Conservation (phyloP, 768 basidiomycete species). For the Amyloporia xantha region DNA sequence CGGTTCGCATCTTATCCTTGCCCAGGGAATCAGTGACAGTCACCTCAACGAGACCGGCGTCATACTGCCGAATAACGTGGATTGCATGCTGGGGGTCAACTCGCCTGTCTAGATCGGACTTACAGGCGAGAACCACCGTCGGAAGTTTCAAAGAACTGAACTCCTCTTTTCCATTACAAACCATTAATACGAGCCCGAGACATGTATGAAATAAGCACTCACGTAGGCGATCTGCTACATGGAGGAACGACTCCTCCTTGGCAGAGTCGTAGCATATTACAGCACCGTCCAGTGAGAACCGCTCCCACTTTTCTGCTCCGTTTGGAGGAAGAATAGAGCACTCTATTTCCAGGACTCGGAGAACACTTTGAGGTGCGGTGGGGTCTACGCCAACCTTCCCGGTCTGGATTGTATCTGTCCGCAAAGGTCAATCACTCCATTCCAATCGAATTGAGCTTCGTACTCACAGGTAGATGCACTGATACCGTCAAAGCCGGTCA, state of each 20-base stretch:
- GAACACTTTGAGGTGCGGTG: constrained; percentile 3
- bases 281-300: constrained; percentile 62
- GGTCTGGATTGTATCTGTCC: no score
- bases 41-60: constrained; percentile 76
- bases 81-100: constrained; percentile 52
- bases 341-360: constrained; percentile 28
- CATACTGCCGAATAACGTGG: constrained; percentile 49
- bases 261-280: constrained; percentile 84
- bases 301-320: constrained; percentile 36
- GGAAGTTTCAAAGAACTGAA: constrained; percentile 54
- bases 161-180: constrained; percentile 36
- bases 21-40: constrained; percentile 48
- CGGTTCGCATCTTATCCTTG: constrained; percentile 64
- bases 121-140: constrained; percentile 79
- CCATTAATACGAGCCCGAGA: constrained; percentile 8
- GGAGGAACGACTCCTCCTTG: constrained; percentile 51
- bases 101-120: constrained; percentile 59
- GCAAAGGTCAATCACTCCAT: no score
- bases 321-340: constrained; percentile 20
- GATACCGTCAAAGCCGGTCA: neutral
- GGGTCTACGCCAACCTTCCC: no score
- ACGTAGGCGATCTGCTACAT: constrained; percentile 68
- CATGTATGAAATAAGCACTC: constrained; percentile 26
- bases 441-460: no score
- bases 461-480: constrained; percentile 20